Conservation (phyloP, 2,329 filamentous ascomycete species). For the Diaporthe sp. region DNA sequence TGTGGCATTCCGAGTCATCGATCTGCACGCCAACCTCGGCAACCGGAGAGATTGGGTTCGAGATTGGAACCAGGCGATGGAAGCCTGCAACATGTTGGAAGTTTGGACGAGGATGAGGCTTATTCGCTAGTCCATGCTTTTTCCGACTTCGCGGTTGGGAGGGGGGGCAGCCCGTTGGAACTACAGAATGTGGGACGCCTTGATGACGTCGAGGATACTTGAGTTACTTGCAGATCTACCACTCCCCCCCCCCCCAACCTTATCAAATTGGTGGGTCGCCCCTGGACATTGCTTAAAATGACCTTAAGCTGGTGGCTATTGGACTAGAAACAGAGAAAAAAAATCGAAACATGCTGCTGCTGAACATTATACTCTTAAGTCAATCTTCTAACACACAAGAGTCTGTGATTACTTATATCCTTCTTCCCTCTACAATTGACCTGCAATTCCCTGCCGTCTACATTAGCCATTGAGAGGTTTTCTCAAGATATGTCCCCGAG, state of each 20-base stretch:
- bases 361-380: not conserved
- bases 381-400: not conserved
- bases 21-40: conserved; percentile 8
- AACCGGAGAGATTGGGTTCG: not conserved
- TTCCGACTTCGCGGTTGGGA: not conserved
- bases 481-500: not conserved
- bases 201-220: conserved; percentile 6
- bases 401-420: not conserved
- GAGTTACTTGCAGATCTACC: too few species aligned
- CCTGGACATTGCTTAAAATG: not conserved
- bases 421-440: not conserved
- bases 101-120: conserved; percentile 15
- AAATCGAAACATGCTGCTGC: not conserved
- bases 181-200: not conserved
- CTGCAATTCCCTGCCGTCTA: too few species aligned
- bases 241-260: not conserved
- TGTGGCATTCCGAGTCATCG: conserved; percentile 10
- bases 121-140: conserved; percentile 1
- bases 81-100: not conserved
- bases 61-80: conserved; percentile 1
- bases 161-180: not conserved
- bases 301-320: not conserved
- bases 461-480: not conserved
- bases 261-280: not conserved
- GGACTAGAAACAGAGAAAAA: not conserved